phyloP scores from a whole-genome alignment of 2,329 filamentous ascomycete species.

The Apiospora aurea region DNA sequence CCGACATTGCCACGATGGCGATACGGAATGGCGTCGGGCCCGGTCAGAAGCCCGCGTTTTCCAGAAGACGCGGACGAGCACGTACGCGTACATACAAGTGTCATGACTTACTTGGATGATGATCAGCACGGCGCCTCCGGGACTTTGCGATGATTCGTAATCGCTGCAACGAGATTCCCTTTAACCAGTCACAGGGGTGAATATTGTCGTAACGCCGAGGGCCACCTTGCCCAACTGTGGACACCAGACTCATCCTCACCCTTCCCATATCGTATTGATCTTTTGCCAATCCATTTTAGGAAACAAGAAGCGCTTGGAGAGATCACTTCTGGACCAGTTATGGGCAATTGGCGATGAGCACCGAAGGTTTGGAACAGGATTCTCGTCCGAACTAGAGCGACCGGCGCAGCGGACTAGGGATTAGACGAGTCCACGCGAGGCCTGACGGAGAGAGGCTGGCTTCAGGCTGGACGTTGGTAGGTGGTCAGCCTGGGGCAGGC shows the following conservation, averaged over 20 bases:
- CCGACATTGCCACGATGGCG: neutral
- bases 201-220: constrained; percentile 8
- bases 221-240: constrained; percentile 12
- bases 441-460: constrained; percentile 1
- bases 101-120: neutral
- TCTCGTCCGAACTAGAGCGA: neutral
- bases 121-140: neutral
- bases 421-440: constrained; percentile 8
- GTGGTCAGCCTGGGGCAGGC: neutral
- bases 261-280: constrained; percentile 2
- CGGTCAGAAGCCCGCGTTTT: neutral
- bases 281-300: neutral
- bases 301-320: neutral
- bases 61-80: neutral
- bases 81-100: neutral
- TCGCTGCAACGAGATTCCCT: neutral
- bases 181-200: constrained; percentile 1
- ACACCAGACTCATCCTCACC: neutral
- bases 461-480: neutral
- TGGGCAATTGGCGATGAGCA: neutral
- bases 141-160: constrained; percentile 5
- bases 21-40: neutral
- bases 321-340: neutral
- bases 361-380: constrained; percentile 2
- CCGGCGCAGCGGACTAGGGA: neutral